Conservation (phyloP, 345 rosid genomes). For the Viola odorata region DNA sequence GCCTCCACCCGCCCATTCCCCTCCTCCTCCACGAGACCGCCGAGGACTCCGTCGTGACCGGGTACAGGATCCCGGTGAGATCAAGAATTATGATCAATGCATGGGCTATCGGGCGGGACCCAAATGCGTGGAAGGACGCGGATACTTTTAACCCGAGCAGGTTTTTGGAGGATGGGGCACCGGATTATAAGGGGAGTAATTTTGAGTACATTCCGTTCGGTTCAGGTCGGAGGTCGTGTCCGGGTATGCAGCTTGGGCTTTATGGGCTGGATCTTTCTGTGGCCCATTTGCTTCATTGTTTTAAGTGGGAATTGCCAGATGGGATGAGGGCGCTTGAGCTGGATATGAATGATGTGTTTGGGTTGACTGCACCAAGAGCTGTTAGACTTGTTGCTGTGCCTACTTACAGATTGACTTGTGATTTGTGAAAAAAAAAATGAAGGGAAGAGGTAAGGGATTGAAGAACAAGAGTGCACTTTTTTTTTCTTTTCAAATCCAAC, state of each 20-base stretch:
- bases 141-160: conserved; percentile 29
- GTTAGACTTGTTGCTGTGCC: conserved; percentile 34
- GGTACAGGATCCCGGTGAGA: conserved; percentile 30
- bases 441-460: not conserved
- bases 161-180: conserved; percentile 22
- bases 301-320: conserved; percentile 34
- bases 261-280: conserved; percentile 33
- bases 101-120: conserved; percentile 42
- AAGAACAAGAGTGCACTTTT: too few relatives aligned
- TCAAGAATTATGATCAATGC: conserved; percentile 37
- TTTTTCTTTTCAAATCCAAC: too few relatives aligned
- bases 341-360: conserved; percentile 39
- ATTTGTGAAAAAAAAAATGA: not conserved
- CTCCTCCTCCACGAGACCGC: conserved; percentile 40
- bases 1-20: conserved; percentile 31
- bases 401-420: conserved; percentile 12
- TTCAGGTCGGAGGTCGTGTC: conserved; percentile 39
- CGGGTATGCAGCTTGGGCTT: conserved; percentile 42
- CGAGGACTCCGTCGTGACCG: conserved; percentile 21
- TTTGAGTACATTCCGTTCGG: conserved; percentile 39
- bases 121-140: conserved; percentile 23
- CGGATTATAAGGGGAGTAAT: conserved; percentile 31
- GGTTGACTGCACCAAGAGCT: conserved; percentile 44
- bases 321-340: conserved; percentile 31
- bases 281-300: conserved; percentile 34